A percentile compares a stretch with the other conserved stretches of the same genome.
Evolutionary conservation across 257 asterid species (phyloP).

Genomic region (Solanum acaule): DNA sequence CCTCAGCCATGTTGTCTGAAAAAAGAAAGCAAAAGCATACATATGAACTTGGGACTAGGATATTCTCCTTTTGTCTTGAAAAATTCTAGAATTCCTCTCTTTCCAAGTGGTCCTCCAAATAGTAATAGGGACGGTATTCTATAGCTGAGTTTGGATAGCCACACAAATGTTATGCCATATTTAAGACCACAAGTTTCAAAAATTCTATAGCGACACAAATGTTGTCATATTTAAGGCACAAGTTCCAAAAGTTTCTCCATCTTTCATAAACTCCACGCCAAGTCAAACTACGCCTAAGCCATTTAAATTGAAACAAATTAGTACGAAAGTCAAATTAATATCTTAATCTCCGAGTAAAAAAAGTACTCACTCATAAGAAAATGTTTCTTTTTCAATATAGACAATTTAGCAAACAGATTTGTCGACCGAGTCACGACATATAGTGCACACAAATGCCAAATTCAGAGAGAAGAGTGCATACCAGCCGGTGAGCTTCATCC

Average conservation of each 20-base stretch:
- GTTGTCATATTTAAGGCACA: background rate
- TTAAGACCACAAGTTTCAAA: background rate
- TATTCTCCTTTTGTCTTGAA: background rate
- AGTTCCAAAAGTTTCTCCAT: background rate
- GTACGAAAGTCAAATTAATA: background rate
- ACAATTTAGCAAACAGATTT: background rate
- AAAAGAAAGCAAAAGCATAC: background rate
- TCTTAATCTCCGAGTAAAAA: background rate
- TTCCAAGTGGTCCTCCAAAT: background rate
- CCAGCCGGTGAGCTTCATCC: constrained; percentile 40
- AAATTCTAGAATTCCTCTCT: background rate
- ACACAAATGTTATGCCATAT: background rate
- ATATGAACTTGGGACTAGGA: background rate
- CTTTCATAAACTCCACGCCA: background rate
- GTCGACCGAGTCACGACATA: background rate
- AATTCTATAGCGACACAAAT: background rate
- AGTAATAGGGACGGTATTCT: background rate
- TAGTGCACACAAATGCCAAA: background rate
- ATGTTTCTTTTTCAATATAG: background rate
- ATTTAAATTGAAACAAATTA: background rate
- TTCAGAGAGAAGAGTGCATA: constrained; percentile 7
- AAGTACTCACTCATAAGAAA: background rate
- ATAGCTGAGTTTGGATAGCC: background rate
- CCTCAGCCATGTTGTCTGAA: background rate
- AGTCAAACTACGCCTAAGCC: background rate